Evolutionary conservation across 441 rosid genomes (phyloP).

Genomic region (Codiaeum variegatum): DNA sequence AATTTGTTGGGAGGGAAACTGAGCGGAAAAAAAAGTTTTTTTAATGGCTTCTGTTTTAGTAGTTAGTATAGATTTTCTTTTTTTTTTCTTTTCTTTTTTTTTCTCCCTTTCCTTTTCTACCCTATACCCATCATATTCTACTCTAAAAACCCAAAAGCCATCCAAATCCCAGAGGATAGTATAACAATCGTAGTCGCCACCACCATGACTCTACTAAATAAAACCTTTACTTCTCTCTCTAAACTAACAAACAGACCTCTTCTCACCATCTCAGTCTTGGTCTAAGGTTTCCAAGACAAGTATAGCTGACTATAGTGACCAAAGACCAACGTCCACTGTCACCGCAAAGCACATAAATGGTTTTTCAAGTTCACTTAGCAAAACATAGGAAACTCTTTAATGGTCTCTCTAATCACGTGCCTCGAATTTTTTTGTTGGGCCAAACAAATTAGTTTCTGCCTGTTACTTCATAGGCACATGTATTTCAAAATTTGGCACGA

Average conservation of each 20-base stretch:
- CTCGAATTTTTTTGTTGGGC: slow-evolving; percentile 4
- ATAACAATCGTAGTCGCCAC: too few relatives aligned
- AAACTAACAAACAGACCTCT: neutral
- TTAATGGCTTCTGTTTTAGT: too few relatives aligned
- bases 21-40: too few relatives aligned
- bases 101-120: too few relatives aligned
- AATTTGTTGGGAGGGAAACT: too few relatives aligned
- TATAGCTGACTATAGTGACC: neutral
- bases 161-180: too few relatives aligned
- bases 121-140: too few relatives aligned
- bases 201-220: too few relatives aligned
- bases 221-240: slow-evolving; percentile 11
- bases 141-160: too few relatives aligned
- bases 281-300: slow-evolving; percentile 37
- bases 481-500: too few relatives aligned
- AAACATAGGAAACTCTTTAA: neutral
- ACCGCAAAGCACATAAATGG: slow-evolving; percentile 14
- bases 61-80: too few relatives aligned
- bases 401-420: slow-evolving; percentile 16
- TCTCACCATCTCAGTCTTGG: slow-evolving; percentile 18
- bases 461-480: slow-evolving; percentile 10
- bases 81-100: too few relatives aligned
- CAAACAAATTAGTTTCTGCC: slow-evolving; percentile 14
- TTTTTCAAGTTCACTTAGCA: slow-evolving; percentile 13
- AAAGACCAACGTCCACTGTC: neutral